These are phyloP conservation scores for Sclerotinia trifoliorum DNA, from an alignment of 2,329 filamentous ascomycete genomes.

Conservation along the genomic window DNA sequence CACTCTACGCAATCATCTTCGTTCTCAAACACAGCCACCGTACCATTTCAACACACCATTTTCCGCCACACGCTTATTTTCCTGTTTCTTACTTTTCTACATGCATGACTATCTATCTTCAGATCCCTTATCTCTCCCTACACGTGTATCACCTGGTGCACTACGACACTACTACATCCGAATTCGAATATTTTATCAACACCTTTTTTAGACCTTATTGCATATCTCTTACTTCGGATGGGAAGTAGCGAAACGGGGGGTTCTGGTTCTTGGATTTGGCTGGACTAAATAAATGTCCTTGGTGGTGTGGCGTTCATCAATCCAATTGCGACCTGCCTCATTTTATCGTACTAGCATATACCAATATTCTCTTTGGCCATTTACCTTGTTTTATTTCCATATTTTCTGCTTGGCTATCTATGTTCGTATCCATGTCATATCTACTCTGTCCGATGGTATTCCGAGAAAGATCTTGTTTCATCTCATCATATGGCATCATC, in stretches of 20 bases:
- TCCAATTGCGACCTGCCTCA: conserved; percentile 8
- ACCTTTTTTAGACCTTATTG: conserved; percentile 14
- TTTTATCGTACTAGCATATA: conserved; percentile 22
- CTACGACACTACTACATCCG: conserved; percentile 10
- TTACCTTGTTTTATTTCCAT: conserved; percentile 10
- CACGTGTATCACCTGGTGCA: conserved; percentile 15
- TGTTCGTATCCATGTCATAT: conserved; percentile 12
- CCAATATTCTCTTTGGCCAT: conserved; percentile 14
- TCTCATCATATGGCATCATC: conserved; percentile 14
- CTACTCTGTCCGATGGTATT: conserved; percentile 7
- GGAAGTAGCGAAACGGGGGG: conserved; percentile 9
- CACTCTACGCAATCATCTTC: conserved; percentile 10
- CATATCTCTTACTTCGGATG: conserved; percentile 6
- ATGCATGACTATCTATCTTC: conserved; percentile 17
- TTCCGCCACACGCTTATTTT: conserved; percentile 17
- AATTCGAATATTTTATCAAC: conserved; percentile 1
- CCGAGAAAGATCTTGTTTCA: conserved; percentile 10
- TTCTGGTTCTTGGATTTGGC: conserved; percentile 5
- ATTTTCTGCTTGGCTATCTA: conserved; percentile 7
- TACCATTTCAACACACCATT: neutral
- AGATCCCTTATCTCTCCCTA: conserved; percentile 7
- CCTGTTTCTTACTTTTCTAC: conserved; percentile 16
- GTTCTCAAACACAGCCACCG: conserved; percentile 5
- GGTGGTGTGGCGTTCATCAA: conserved; percentile 16
- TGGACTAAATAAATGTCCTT: conserved; percentile 12